Conservation (phyloP, 2,329 filamentous ascomycete genomes). For the Nannizziopsis arthrosporioides region DNA sequence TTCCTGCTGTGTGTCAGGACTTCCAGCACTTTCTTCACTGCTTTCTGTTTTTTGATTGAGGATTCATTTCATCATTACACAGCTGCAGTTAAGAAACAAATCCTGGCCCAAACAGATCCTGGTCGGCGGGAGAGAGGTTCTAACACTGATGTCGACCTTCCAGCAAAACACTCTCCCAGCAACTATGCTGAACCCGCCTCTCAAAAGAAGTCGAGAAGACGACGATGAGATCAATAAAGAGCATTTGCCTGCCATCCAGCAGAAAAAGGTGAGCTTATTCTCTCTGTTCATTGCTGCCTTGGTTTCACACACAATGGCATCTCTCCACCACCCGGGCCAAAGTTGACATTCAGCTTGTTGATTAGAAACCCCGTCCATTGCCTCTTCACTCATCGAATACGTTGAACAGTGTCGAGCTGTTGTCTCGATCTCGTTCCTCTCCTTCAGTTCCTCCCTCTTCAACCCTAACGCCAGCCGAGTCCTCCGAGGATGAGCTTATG, state of each 20-base stretch:
- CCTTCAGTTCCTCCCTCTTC: constrained; percentile 12
- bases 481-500: constrained; percentile 26
- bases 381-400: constrained; percentile 22
- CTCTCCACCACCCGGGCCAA: background rate
- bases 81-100: background rate
- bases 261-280: constrained; percentile 5
- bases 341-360: background rate
- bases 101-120: background rate
- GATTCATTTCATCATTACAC: background rate
- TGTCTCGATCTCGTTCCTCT: background rate
- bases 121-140: no score
- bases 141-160: no score
- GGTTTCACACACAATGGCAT: background rate
- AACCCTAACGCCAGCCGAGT: constrained; percentile 28
- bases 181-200: constrained; percentile 5
- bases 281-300: background rate
- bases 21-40: background rate
- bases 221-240: background rate
- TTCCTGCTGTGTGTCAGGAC: background rate
- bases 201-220: background rate
- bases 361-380: constrained; percentile 26
- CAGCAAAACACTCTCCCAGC: background rate
- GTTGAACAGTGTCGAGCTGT: constrained; percentile 13
- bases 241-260: background rate
- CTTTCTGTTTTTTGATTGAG: constrained; percentile 2